Conservation (phyloP, 805 yeast species). For the Candida sithepensis region DNA sequence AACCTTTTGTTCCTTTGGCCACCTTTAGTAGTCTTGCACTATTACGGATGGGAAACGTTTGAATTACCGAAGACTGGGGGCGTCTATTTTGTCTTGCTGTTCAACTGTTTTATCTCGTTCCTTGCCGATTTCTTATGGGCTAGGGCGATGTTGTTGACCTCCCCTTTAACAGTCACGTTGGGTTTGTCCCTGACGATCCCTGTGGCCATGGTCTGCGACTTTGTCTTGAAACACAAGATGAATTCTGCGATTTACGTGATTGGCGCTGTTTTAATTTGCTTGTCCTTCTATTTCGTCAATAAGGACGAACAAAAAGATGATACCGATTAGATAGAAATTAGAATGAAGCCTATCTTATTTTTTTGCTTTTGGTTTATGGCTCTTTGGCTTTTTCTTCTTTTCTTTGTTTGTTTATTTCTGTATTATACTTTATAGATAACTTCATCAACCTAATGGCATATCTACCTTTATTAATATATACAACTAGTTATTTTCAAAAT, state of each 20-base stretch:
- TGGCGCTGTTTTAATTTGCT: constrained; percentile 78
- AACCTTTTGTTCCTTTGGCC: constrained; percentile 82
- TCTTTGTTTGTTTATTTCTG: no score
- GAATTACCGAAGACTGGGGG: constrained; percentile 59
- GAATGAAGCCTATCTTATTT: neutral
- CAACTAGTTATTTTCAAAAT: no score
- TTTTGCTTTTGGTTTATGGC: no score
- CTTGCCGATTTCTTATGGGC: constrained; percentile 95
- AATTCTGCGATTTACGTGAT: constrained; percentile 61
- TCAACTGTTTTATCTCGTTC: constrained; percentile 77
- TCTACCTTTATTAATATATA: no score
- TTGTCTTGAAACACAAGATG: constrained; percentile 61
- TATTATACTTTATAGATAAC: no score
- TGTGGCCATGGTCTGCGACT: constrained; percentile 88
- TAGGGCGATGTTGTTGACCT: constrained; percentile 85
- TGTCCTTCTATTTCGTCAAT: constrained; percentile 82
- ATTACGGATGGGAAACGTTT: constrained; percentile 61
- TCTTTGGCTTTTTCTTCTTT: no score
- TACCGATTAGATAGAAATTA: neutral
- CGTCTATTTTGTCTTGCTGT: constrained; percentile 49
- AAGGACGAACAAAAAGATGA: constrained; percentile 67
- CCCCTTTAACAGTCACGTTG: constrained; percentile 93
- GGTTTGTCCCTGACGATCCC: constrained; percentile 94
- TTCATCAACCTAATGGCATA: no score
- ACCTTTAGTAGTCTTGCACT: constrained; percentile 60